Evolutionary conservation across 179 eudicot genomes (phyloP), one percentile per base, ranked within the genome.

Genomic region (Drosera spatulata): DNA sequence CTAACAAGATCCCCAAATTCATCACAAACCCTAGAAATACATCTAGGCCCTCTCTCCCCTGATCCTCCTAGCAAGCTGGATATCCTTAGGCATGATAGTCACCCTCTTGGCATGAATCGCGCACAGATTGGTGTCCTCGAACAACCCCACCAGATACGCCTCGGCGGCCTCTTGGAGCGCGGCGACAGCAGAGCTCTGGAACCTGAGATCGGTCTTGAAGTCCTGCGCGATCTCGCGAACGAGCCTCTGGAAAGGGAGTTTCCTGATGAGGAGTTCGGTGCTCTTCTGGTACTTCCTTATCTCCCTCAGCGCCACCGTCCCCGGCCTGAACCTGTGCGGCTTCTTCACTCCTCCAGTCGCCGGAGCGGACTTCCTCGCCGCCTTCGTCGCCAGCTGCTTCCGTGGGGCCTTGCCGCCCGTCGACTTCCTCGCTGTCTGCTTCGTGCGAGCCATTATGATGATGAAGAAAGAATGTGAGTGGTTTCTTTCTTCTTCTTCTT

Each of bases 161-260:
- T 56, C 61, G 3, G 60, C 60, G 0, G 67, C 67, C 61, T 65
- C 68, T 48, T 65, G 68, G 2, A 65, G 53, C 10, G 62, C 62
- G 3, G 62, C 3, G 33, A 59, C 52, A 0, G 62, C 62, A 9
- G 14, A 7, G 39, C 68, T 65, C 56, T 65, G 68, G 45, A 64
- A 64, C 22, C 67, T 38, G 4, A 64, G 67, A 46, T 55, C 67
- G 4, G 60, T 64, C 67, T 65, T 65, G 56, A 65, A 65, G 33
- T 65, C 68, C 62, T 65, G 68, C n/a, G 68, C 62, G 15, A 65
- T 65, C 56, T 65, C 68, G 2, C 68, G 41, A 8, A 65, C 68
- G 7, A 65, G 61, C 55, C 68, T 22, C 33, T 22, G 33, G 33
- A 22, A 22, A 22, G 33, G 33, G 33, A 22, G 33, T 22, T 22